These are phyloP conservation scores for Ogataea sp. DNA, from an alignment of 805 yeast species.

Conservation along the genomic window DNA sequence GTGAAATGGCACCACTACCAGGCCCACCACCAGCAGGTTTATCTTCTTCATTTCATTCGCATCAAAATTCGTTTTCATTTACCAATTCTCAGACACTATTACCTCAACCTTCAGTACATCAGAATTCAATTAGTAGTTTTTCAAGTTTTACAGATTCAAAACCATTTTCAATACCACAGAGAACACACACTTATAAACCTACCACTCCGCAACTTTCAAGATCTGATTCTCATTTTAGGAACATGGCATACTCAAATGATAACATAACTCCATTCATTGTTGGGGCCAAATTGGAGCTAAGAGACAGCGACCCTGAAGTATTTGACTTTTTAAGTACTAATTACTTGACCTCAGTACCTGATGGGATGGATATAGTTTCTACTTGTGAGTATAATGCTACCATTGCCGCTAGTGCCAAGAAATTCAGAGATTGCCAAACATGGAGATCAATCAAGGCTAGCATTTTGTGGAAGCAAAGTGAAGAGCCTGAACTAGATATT, in stretches of 20 bases:
- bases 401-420: conserved; percentile 43
- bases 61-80: background rate
- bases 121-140: background rate
- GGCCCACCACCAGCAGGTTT: too few relatives aligned
- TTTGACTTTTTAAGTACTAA: conserved; percentile 42
- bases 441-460: conserved; percentile 54
- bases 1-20: too few relatives aligned
- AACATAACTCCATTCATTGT: conserved; percentile 25
- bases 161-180: background rate
- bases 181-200: background rate
- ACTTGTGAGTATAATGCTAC: conserved; percentile 52
- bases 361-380: conserved; percentile 41
- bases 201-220: background rate
- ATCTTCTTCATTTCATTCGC: background rate
- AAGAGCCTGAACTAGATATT: background rate
- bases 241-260: background rate
- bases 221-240: background rate
- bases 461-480: conserved; percentile 25
- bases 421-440: conserved; percentile 49
- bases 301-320: conserved; percentile 32
- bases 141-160: background rate
- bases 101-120: background rate
- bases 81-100: background rate
- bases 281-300: conserved; percentile 34
- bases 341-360: conserved; percentile 39